phyloP scores from a whole-genome alignment of 345 rosid species.

The Salix purpurea region DNA sequence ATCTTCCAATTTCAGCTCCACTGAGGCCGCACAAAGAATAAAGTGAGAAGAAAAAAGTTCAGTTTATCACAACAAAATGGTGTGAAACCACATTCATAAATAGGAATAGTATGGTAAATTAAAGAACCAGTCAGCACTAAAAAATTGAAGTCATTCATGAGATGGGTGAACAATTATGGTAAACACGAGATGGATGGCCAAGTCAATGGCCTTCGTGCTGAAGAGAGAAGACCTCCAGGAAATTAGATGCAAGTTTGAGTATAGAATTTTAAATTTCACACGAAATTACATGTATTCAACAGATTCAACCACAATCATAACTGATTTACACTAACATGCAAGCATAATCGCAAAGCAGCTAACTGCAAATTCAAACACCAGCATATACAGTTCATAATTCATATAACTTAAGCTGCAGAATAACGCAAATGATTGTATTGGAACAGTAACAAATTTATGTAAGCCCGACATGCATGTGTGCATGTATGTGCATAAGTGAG shows the following conservation, averaged over 20 bases:
- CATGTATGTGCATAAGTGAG: background rate
- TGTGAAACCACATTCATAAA: background rate
- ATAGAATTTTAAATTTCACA: background rate
- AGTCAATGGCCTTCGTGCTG: background rate
- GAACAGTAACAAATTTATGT: background rate
- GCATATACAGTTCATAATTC: background rate
- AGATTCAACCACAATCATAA: background rate
- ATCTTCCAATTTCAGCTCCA: slow-evolving; percentile 38
- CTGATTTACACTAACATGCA: background rate
- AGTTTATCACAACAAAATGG: background rate
- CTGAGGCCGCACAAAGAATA: slow-evolving; percentile 8
- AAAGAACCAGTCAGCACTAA: background rate
- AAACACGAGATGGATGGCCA: background rate
- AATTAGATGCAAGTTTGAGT: background rate
- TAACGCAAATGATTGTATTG: background rate
- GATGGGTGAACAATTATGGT: background rate
- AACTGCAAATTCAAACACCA: background rate
- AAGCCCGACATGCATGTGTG: background rate
- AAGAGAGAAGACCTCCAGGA: background rate
- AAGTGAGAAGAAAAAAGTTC: background rate
- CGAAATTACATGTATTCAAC: background rate
- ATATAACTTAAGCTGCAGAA: background rate
- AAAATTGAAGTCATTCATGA: background rate
- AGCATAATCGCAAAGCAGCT: background rate
- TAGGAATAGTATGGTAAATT: background rate